phyloP scores from a whole-genome alignment of 495 filamentous ascomycete species.

The Podospora sp. region DNA sequence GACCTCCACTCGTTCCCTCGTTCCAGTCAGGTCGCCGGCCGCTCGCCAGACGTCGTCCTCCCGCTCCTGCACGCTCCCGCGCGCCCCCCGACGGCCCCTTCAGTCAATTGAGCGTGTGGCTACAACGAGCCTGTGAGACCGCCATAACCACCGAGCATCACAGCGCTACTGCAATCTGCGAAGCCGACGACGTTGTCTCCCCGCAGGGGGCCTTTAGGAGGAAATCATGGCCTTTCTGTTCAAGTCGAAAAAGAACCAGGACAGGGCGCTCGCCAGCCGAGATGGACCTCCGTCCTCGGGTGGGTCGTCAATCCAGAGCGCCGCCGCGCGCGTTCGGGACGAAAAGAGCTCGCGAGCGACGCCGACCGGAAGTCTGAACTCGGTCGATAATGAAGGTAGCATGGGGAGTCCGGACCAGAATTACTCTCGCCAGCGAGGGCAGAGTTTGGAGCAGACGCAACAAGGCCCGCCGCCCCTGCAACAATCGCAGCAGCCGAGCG shows the following conservation, averaged over 20 bases:
- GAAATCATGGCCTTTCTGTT: constrained; percentile 71
- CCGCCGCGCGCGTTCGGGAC: constrained; percentile 47
- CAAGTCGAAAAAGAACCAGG: constrained; percentile 68
- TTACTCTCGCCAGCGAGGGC: constrained; percentile 40
- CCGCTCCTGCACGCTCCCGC: constrained; percentile 20
- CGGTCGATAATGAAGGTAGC: constrained; percentile 48
- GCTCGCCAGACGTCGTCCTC: constrained; percentile 14
- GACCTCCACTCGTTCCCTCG: constrained; percentile 17
- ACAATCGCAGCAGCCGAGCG: constrained; percentile 39
- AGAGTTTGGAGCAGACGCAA: constrained; percentile 43
- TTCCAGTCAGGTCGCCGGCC: constrained; percentile 22
- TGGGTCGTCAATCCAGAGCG: constrained; percentile 37
- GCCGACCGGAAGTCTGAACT: constrained; percentile 60
- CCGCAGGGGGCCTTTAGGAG: constrained; percentile 10
- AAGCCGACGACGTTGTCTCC: constrained; percentile 12
- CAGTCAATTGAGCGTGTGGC: constrained; percentile 24
- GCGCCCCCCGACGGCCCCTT: constrained; percentile 20
- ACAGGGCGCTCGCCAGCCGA: constrained; percentile 48
- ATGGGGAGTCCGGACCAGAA: constrained; percentile 55
- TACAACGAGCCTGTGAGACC: constrained; percentile 14
- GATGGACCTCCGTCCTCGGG: constrained; percentile 46
- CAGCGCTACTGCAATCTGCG: constrained; percentile 15
- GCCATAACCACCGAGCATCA: constrained; percentile 15
- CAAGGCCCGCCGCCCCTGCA: constrained; percentile 27
- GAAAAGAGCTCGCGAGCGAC: constrained; percentile 54